A percentile compares a stretch with the other conserved stretches of the same genome.
phyloP scores from a whole-genome alignment of 2,329 filamentous ascomycete genomes.

The Hypoxylon sp. region DNA sequence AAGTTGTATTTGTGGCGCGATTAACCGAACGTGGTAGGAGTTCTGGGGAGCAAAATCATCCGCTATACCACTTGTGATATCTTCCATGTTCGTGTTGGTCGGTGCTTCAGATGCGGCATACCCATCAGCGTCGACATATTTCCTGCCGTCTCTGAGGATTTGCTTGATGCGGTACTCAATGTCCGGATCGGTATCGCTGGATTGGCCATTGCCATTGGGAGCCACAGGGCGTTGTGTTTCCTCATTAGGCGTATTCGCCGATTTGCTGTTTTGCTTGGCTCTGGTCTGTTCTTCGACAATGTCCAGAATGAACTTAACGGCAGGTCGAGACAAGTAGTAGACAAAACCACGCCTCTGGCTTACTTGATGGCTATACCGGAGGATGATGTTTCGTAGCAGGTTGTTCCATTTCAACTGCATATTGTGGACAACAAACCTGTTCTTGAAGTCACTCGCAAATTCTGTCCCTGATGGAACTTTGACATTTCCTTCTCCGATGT shows the following conservation, averaged over 20 bases:
- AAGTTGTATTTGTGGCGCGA: constrained; percentile 97
- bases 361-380: constrained; percentile 97
- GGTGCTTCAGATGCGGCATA: constrained; percentile 56
- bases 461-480: constrained; percentile 81
- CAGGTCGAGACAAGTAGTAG: constrained; percentile 95
- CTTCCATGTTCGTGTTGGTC: constrained; percentile 66
- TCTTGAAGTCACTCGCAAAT: constrained; percentile 95
- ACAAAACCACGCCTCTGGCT: constrained; percentile 96
- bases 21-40: constrained; percentile 93
- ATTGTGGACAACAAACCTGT: constrained; percentile 98
- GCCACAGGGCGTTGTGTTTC: constrained; percentile 52
- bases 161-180: constrained; percentile 90
- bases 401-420: constrained; percentile 99
- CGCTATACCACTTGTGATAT: constrained; percentile 82
- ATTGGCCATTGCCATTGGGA: constrained; percentile 60
- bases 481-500: constrained; percentile 71
- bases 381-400: constrained; percentile 91
- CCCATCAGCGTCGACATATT: constrained; percentile 83
- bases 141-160: constrained; percentile 85
- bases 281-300: constrained; percentile 95
- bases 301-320: constrained; percentile 97
- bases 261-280: constrained; percentile 66
- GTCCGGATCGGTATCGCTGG: constrained; percentile 73
- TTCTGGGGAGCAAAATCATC: constrained; percentile 92
- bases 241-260: constrained; percentile 49